Evolutionary conservation across 805 yeast genomes (phyloP), one percentile per base, ranked within the genome.

Genomic region (Metschnikowia orientalis): DNA sequence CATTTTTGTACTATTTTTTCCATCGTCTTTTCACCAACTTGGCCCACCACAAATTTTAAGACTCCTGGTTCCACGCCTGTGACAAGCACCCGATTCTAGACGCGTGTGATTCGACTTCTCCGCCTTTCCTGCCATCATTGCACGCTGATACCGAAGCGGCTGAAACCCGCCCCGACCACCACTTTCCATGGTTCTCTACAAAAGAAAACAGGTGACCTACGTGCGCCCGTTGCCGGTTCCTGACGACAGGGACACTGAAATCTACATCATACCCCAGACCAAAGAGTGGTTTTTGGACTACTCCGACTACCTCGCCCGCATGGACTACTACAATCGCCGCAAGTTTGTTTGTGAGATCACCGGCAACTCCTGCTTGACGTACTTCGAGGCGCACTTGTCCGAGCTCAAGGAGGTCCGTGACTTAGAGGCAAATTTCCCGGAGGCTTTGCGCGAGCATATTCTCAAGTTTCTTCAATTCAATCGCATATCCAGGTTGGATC

Each of bases 311-410:
- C 62, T 92, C 30, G 61, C 61, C 14, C 62, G 90, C 35, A 60
- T 83, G 67, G 87, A 83, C 54, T 83, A 81, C 57, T 84, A 83
- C 56, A 71, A 71, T 39, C 69, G 74, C 31, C 78, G 77, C 45
- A 84, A 86, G 55, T 92, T 92, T 60, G 92, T 88, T 8, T 92
- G 97, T 63, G 98, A 92, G 59, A 82, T 90, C 30, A 86, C 97
- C 1, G 98, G 98, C 9, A 85, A 87, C 50, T 81, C 96, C 11
- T 82, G 94, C 49, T 69, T 90, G 37, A 86, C 96, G 1, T 92
- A 75, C 55, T 89, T 89, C 55, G 94, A 92, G 50, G 98, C 97
- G 0, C 68, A 76, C 27, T 76, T 77, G 34, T 78, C 83, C 38
- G 98, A 90, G 61, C 71, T 39, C 29, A 57, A 51, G 37, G 77